Evolutionary conservation across 257 asterid species (phyloP), one percentile per base, ranked within the genome.

Genomic region (Ilex aquifolium): DNA sequence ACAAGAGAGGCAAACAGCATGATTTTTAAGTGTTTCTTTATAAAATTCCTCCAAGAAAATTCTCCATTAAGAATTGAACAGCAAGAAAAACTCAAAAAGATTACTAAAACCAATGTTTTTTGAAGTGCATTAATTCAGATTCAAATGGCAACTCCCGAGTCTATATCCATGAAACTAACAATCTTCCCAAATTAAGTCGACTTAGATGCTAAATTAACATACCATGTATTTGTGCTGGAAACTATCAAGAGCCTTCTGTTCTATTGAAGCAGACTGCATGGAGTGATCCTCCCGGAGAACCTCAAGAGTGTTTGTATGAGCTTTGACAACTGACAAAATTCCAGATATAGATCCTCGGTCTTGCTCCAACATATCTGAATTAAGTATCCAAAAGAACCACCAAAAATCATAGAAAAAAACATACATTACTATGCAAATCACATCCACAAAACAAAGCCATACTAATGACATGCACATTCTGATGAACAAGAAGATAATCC

Each of bases 171-270:
- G 42, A 36, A 8, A 36, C 42, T 36, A 4, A 36, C 5, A 8
- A 36, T 36, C 42, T 36, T 2, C 42, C 42, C 42, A 36, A 36
- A 36, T 36, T 4, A 36, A 0, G 8, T 36, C 8, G 2, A 36
- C 7, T 36, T 36, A 4, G 5, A 36, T 46, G n/a, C 3, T 46
- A 46, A 46, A 46, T 10, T 2, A 14, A 14, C 74, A 44, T 89
- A 89, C 97, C 90, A 72, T 69, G 58, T 86, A 87, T 64, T 77
- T 80, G 59, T 78, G 83, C 39, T 74, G 72, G 57, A 89, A 87
- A 12, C 89, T 85, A 57, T 81, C 84, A 0, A 52, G 52, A 49
- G 91, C 76, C 61, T 83, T 86, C 65, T 77, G 77, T 65, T 79
- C 82, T 10, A 90, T 83, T 8, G 71, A 63, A 62, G 77, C 69